These are phyloP conservation scores for Mycena pura DNA, from an alignment of 768 basidiomycete species.

Conservation along the genomic window DNA sequence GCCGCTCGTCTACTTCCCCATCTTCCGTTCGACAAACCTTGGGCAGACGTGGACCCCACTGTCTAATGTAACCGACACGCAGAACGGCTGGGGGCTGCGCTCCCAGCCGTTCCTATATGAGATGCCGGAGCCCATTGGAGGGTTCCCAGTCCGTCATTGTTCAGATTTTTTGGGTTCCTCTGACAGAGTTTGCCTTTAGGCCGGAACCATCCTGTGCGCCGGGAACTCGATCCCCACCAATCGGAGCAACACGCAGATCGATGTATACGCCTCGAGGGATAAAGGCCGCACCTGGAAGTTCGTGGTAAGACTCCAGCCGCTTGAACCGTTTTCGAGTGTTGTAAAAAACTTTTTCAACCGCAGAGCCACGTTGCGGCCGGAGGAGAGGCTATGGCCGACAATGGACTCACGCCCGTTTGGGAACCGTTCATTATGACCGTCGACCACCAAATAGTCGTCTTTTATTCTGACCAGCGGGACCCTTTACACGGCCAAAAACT, in stretches of 20 bases:
- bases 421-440: slow-evolving; percentile 28
- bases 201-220: slow-evolving; percentile 26
- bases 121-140: slow-evolving; percentile 15
- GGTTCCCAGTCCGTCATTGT: slow-evolving; percentile 16
- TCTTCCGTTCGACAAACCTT: slow-evolving; percentile 23
- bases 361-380: slow-evolving; percentile 29
- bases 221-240: slow-evolving; percentile 29
- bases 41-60: slow-evolving; percentile 26
- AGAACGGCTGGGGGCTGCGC: slow-evolving; percentile 28
- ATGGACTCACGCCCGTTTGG: slow-evolving; percentile 30
- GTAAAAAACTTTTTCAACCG: not conserved
- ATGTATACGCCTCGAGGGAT: slow-evolving; percentile 26
- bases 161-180: too few relatives aligned
- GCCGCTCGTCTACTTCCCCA: slow-evolving; percentile 23
- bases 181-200: too few relatives aligned
- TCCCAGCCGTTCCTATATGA: slow-evolving; percentile 30
- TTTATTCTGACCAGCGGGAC: slow-evolving; percentile 31
- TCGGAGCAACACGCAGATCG: slow-evolving; percentile 25
- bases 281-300: slow-evolving; percentile 24
- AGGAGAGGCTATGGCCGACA: slow-evolving; percentile 23
- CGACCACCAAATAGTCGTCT: slow-evolving; percentile 27
- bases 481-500: slow-evolving; percentile 29
- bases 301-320: slow-evolving; percentile 20
- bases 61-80: slow-evolving; percentile 25
- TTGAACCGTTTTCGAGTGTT: too few relatives aligned